A percentile compares a stretch with the other conserved stretches of the same genome.
phyloP scores from a whole-genome alignment of 2,329 filamentous ascomycete species.

The Fusarium burgessii region DNA sequence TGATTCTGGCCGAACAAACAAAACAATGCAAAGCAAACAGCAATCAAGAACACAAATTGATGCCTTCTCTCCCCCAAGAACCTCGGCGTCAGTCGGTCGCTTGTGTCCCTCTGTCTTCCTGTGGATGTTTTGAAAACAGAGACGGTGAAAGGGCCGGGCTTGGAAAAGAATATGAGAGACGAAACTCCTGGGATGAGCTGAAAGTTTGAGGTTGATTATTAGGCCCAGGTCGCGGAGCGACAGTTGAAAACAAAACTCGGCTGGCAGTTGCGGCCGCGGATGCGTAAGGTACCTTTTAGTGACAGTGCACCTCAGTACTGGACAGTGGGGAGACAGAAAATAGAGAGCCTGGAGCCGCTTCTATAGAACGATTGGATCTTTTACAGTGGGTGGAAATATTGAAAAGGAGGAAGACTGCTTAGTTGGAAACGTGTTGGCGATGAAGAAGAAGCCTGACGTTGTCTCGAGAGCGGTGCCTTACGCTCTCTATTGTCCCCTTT shows the following conservation, averaged over 20 bases:
- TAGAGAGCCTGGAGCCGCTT: constrained; percentile 36
- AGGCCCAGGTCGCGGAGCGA: constrained; percentile 24
- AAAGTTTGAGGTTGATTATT: constrained; percentile 27
- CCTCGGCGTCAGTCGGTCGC: constrained; percentile 29
- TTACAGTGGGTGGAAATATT: background rate
- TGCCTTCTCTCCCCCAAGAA: constrained; percentile 15
- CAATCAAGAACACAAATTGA: constrained; percentile 15
- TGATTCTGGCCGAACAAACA: constrained; percentile 30
- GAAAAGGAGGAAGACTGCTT: constrained; percentile 4
- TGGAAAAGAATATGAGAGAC: constrained; percentile 20
- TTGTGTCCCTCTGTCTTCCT: constrained; percentile 25
- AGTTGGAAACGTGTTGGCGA: constrained; percentile 2
- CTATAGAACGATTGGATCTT: constrained; percentile 15
- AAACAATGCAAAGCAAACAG: constrained; percentile 24
- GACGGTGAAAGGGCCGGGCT: constrained; percentile 1
- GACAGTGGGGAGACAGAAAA: constrained; percentile 32
- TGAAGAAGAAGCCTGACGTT: constrained; percentile 20
- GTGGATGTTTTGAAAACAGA: background rate
- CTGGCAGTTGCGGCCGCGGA: constrained; percentile 34
- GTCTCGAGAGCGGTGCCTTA: constrained; percentile 16
- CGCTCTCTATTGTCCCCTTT: constrained; percentile 25
- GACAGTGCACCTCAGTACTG: constrained; percentile 2
- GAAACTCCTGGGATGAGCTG: constrained; percentile 19
- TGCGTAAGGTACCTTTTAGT: constrained; percentile 1
- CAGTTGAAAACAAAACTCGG: constrained; percentile 28